Evolutionary conservation across 495 filamentous ascomycete genomes (phyloP).

Genomic region (Penicillium robsamsonii): DNA sequence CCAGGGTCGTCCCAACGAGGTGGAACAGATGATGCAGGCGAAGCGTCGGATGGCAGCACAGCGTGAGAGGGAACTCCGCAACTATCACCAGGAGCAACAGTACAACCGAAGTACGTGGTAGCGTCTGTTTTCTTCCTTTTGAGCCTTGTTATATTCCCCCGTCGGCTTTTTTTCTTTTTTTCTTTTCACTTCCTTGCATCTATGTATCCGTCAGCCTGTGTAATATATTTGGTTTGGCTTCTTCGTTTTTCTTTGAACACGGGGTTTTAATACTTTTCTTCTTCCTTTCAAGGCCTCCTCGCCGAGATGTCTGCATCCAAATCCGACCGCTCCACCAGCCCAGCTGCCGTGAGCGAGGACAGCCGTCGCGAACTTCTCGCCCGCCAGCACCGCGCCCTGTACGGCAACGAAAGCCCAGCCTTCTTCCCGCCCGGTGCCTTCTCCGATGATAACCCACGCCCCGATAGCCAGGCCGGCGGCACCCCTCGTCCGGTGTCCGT

Average conservation of each 20-base stretch:
- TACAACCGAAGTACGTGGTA: constrained; percentile 93
- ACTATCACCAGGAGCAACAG: constrained; percentile 99
- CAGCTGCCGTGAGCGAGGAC: constrained; percentile 87
- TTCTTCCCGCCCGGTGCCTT: constrained; percentile 61
- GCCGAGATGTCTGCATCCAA: constrained; percentile 81
- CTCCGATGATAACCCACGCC: constrained; percentile 62
- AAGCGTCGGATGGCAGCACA: constrained; percentile 98
- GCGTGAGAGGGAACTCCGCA: constrained; percentile 97
- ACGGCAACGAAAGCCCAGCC: constrained; percentile 67
- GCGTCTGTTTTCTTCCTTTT: constrained; percentile 38
- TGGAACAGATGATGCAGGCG: constrained; percentile 97
- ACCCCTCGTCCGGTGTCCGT: constrained; percentile 52
- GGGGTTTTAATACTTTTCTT: constrained; percentile 48
- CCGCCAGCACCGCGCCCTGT: constrained; percentile 89
- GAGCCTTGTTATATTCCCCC: constrained; percentile 36
- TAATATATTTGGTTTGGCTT: constrained; percentile 46
- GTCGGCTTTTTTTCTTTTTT: constrained; percentile 26
- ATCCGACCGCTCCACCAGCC: constrained; percentile 89
- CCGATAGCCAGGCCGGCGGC: constrained; percentile 56
- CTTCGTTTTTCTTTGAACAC: constrained; percentile 35
- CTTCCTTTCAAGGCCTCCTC: constrained; percentile 63
- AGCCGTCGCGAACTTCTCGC: constrained; percentile 94
- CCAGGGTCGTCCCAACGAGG: constrained; percentile 88
- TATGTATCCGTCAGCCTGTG: constrained; percentile 48
- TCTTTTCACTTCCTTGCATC: constrained; percentile 22